Percentiles rank a stretch among this genome's conserved stretches.
Evolutionary conservation across 106 monocot species (phyloP).

Genomic region (Ottelia alismoides): DNA sequence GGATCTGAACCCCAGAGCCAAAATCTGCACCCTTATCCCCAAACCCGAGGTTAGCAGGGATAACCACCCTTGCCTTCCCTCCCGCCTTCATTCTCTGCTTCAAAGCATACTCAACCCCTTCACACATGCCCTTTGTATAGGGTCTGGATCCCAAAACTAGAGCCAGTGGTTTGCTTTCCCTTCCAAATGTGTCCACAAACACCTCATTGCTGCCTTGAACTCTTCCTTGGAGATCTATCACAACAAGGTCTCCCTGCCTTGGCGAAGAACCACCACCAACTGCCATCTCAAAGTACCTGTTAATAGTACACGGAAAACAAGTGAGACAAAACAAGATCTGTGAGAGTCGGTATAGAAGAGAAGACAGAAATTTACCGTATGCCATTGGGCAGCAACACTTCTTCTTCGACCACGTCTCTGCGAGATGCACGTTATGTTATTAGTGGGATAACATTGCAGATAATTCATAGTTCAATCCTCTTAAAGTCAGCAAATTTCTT

Average conservation of each 20-base stretch:
- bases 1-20: slow-evolving; percentile 31
- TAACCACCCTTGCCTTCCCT: slow-evolving; percentile 57
- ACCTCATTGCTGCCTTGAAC: slow-evolving; percentile 27
- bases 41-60: slow-evolving; percentile 61
- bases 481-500: background rate
- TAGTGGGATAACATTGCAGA: too few species aligned
- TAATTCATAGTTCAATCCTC: background rate
- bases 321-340: background rate
- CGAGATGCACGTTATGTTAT: background rate
- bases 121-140: slow-evolving; percentile 89
- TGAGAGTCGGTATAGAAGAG: background rate
- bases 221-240: slow-evolving; percentile 69
- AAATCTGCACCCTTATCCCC: slow-evolving; percentile 73
- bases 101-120: slow-evolving; percentile 66
- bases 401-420: slow-evolving; percentile 64
- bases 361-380: slow-evolving; percentile 30
- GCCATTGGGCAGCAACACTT: slow-evolving; percentile 67
- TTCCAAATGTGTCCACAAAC: slow-evolving; percentile 76
- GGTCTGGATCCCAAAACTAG: slow-evolving; percentile 91
- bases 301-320: background rate
- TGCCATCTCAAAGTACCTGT: slow-evolving; percentile 56
- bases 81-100: slow-evolving; percentile 79
- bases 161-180: slow-evolving; percentile 65
- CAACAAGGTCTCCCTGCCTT: slow-evolving; percentile 55
- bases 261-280: slow-evolving; percentile 68